A percentile compares a stretch with the other conserved stretches of the same genome.
Evolutionary conservation across 2,329 filamentous ascomycete species (phyloP).

Genomic region (Ophiostoma sp.): DNA sequence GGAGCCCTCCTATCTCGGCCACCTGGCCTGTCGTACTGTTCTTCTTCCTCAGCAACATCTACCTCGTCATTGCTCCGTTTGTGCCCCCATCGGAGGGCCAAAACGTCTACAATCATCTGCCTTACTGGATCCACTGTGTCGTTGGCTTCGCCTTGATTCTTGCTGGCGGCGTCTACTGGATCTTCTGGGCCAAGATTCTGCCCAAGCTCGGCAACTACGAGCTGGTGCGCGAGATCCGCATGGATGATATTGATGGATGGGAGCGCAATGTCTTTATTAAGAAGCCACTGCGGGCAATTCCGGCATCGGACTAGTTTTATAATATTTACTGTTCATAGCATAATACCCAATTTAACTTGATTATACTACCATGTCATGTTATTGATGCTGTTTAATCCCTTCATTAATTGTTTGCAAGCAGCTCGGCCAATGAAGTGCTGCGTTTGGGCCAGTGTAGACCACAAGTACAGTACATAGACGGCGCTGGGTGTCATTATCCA

Average conservation of each 20-base stretch:
- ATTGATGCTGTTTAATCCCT: background rate
- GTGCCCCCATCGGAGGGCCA: slow-evolving; percentile 48
- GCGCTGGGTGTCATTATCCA: background rate
- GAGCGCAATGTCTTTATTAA: slow-evolving; percentile 51
- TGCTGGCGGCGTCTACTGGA: slow-evolving; percentile 51
- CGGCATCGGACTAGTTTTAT: background rate
- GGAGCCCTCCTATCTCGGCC: slow-evolving; percentile 52
- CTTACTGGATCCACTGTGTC: slow-evolving; percentile 55
- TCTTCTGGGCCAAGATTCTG: slow-evolving; percentile 50
- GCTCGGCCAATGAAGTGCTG: background rate
- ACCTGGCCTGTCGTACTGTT: slow-evolving; percentile 51
- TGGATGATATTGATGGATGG: slow-evolving; percentile 59
- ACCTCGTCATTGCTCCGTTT: slow-evolving; percentile 56
- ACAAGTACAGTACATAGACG: background rate
- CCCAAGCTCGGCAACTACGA: slow-evolving; percentile 51
- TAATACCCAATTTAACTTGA: background rate
- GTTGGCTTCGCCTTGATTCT: slow-evolving; percentile 52
- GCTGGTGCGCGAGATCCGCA: slow-evolving; percentile 49
- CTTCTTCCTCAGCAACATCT: slow-evolving; percentile 57
- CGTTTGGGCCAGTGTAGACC: background rate
- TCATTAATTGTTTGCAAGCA: background rate
- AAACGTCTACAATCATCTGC: slow-evolving; percentile 49
- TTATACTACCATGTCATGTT: background rate
- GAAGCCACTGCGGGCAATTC: slow-evolving; percentile 33
- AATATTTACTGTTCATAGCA: background rate